Conservation (phyloP, 345 rosid species). For the Salix suchowensis region DNA sequence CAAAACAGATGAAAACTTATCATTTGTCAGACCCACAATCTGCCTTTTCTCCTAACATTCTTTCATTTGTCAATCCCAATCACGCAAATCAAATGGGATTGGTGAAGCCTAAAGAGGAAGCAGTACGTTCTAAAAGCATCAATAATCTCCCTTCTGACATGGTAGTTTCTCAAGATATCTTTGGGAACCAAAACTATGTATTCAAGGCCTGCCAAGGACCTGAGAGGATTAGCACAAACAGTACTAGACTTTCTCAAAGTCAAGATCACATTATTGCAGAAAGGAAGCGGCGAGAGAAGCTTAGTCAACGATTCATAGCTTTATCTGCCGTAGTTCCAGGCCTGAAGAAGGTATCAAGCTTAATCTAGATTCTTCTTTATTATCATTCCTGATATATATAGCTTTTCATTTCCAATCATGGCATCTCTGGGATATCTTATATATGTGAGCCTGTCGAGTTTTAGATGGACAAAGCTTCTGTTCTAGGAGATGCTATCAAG, state of each 20-base stretch:
- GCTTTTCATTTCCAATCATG: background rate
- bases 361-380: background rate
- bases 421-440: background rate
- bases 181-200: conserved; percentile 31
- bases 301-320: conserved; percentile 61
- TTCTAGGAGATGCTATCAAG: conserved; percentile 78
- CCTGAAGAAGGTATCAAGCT: conserved; percentile 49
- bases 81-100: conserved; percentile 26
- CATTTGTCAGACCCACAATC: conserved; percentile 21
- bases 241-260: conserved; percentile 33
- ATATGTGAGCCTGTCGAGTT: background rate
- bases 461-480: conserved; percentile 94
- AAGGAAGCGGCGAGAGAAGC: conserved; percentile 63
- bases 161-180: conserved; percentile 25
- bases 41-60: conserved; percentile 20
- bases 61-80: conserved; percentile 29
- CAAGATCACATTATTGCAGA: conserved; percentile 68
- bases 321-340: conserved; percentile 63
- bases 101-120: conserved; percentile 46
- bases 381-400: background rate
- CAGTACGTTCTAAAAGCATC: conserved; percentile 18
- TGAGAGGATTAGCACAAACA: conserved; percentile 25
- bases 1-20: conserved; percentile 36
- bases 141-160: conserved; percentile 20
- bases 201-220: conserved; percentile 29